Percentiles rank a stretch among this genome's conserved stretches.
phyloP scores from a whole-genome alignment of 495 filamentous ascomycete species.

The Cryomyces minteri region DNA sequence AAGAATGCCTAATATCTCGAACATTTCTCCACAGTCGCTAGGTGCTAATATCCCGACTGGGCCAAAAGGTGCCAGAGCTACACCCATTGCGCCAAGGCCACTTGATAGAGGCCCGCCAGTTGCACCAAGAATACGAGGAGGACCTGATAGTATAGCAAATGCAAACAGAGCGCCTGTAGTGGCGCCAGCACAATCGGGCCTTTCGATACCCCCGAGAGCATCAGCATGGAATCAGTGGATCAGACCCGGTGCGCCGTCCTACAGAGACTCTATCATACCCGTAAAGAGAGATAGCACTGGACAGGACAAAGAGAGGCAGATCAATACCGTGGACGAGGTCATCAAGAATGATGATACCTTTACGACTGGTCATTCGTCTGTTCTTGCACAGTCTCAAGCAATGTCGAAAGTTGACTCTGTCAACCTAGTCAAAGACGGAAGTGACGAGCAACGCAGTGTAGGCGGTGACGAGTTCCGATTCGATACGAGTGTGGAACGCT shows the following conservation, averaged over 20 bases:
- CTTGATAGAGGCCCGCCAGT: background rate
- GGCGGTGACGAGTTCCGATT: background rate
- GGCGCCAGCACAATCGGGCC: no score
- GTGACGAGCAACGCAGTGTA: background rate
- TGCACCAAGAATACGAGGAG: slow-evolving; percentile 5
- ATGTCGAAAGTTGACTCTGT: no score
- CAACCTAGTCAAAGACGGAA: background rate
- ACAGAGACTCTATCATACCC: slow-evolving; percentile 6
- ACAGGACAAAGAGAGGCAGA: slow-evolving; percentile 6
- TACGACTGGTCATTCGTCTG: no score
- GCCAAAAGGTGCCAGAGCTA: slow-evolving; percentile 18
- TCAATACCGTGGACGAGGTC: no score
- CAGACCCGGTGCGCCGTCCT: slow-evolving; percentile 2
- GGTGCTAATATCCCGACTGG: slow-evolving; percentile 18
- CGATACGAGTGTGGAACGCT: background rate
- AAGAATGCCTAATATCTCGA: slow-evolving; percentile 8
- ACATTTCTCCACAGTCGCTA: slow-evolving; percentile 16
- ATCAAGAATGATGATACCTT: no score
- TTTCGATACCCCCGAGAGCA: no score
- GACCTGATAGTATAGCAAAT: background rate
- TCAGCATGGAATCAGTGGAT: no score
- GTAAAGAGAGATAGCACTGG: slow-evolving; percentile 13
- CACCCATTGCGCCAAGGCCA: slow-evolving; percentile 5
- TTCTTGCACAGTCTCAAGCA: no score
- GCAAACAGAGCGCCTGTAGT: no score